Evolutionary conservation across 2,329 filamentous ascomycete genomes (phyloP), one percentile per base, ranked within the genome.

Genomic region (Xylaria digitata): DNA sequence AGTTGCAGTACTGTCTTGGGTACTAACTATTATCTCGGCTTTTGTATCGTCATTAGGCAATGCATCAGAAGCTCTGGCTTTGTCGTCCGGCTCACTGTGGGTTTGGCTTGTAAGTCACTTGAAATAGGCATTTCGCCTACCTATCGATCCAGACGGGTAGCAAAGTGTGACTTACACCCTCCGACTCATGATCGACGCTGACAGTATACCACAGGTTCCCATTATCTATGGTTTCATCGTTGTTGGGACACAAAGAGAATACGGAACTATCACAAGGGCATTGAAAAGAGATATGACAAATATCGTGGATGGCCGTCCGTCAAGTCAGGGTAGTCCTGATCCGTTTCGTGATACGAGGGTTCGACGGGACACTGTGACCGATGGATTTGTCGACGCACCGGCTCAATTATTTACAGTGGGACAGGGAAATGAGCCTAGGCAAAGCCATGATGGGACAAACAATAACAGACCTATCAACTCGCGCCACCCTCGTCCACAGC

Each of bases 11-110:
- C 19, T 67, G 8, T 68, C 70, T 9, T 71, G 70, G 70, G 34
- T 68, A 2, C 34, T 71, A 19, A 71, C 70, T 8, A 46, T 65
- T 8, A 60, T 63, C 9, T 63, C 63, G 2, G 64, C 63, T 9
- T 64, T 70, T 13, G 15, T 65, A 19, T 67, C 62, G 2, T 66
- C 69, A 7, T 61, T 71, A 8, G 70, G 70, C 1, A 63, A 67
- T 42, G 61, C 68, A 9, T 32, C 64, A 13, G 66, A 59, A 43
- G 70, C 70, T 21, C 43, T 70, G 2, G 63, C 70, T 15, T 26
- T 71, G 61, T 67, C 70, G 11, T 60, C 68, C 0, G 70, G 70
- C 6, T 64, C 66, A 6, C 56, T 71, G 2, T 71, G 70, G 70
- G 64, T 68, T 42, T 71, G 70, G 70, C 70, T 71, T 23, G 70